Evolutionary conservation across 331 rosid species (phyloP), one percentile per base, ranked within the genome.

Genomic region (Quercus lobata): DNA sequence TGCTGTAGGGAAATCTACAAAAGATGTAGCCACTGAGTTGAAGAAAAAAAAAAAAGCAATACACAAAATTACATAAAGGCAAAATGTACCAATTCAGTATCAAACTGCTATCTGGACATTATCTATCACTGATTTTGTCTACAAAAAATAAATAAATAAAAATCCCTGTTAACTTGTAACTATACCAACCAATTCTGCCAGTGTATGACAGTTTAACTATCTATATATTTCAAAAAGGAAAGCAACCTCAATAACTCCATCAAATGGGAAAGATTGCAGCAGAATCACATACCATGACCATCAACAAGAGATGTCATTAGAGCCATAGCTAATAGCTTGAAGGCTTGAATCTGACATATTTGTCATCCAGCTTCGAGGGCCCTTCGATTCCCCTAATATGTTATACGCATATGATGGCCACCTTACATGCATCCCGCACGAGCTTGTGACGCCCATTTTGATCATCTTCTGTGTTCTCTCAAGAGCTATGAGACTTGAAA

Each of bases 371-470:
- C 79, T 87, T 75, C 57, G 86, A 15, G 97, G 92, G 5, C 94
- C 90, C 44, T 88, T 87, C 65, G 88, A 77, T 76, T 87, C 88
- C 11, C 92, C 97, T 60, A 72, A 17, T 41, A 90, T 74, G 76
- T 93, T 95, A 61, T 95, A 95, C 9, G 97, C 97, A 84, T 91
- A 93, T 57, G 93, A 91, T 81, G 97, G 91, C 99, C 93, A 93
- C 63, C 84, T 87, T 66, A 72, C 87, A 81, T 90, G 88, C 70
- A 17, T 73, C 53, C 80, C 85, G 71, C 97, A 91, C n/a, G 88
- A 69, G 70, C 83, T 69, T 0, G 46, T 46, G 21, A 25, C 87
- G 17, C 89, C 92, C 74, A 41, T 76, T 82, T 85, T 83, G 21
- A 84, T 76, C 82, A 88, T 79, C 87, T 85, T 92, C 65, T 92